Percentiles rank a stretch among this genome's conserved stretches.
phyloP scores from a whole-genome alignment of 768 basidiomycete genomes.

The Leccinum variicolor region DNA sequence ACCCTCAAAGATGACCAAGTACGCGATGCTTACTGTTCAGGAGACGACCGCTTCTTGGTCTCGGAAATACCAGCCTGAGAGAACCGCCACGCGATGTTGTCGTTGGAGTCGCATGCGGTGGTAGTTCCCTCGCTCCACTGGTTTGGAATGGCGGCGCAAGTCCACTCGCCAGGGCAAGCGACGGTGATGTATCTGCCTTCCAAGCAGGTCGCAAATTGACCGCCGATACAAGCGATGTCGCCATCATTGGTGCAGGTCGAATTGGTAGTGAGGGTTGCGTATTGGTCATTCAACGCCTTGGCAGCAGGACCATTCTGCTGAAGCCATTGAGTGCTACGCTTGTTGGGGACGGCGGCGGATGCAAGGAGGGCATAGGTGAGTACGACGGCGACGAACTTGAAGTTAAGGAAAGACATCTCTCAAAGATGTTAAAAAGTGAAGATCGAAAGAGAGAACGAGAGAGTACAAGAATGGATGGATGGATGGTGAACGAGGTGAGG shows the following conservation, averaged over 20 bases:
- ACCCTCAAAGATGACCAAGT: not conserved
- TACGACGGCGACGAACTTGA: conserved; percentile 11
- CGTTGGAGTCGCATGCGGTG: conserved; percentile 15
- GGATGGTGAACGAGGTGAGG: not conserved
- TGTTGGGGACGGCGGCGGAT: conserved; percentile 18
- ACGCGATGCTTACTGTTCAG: not conserved
- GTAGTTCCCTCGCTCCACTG: conserved; percentile 19
- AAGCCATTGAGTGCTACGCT: conserved; percentile 17
- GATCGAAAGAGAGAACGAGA: not conserved
- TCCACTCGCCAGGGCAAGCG: conserved; percentile 13
- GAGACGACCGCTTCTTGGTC: conserved; percentile 7
- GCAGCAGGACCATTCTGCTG: conserved; percentile 27
- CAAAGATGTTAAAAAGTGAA: conserved; percentile 10
- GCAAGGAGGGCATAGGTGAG: conserved; percentile 15
- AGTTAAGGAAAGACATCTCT: conserved; percentile 17
- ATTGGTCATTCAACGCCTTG: conserved; percentile 22
- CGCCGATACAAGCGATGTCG: conserved; percentile 15
- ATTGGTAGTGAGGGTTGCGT: conserved; percentile 9
- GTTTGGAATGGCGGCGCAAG: conserved; percentile 25
- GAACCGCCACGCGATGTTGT: conserved; percentile 10
- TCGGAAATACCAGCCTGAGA: conserved; percentile 13
- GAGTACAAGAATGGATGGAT: not conserved
- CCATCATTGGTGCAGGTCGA: conserved; percentile 18
- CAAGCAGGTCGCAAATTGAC: conserved; percentile 14
- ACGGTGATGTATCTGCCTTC: conserved; percentile 10